A percentile compares a stretch with the other conserved stretches of the same genome.
Evolutionary conservation across 2,329 filamentous ascomycete species (phyloP).

Genomic region (Hortaea werneckii): DNA sequence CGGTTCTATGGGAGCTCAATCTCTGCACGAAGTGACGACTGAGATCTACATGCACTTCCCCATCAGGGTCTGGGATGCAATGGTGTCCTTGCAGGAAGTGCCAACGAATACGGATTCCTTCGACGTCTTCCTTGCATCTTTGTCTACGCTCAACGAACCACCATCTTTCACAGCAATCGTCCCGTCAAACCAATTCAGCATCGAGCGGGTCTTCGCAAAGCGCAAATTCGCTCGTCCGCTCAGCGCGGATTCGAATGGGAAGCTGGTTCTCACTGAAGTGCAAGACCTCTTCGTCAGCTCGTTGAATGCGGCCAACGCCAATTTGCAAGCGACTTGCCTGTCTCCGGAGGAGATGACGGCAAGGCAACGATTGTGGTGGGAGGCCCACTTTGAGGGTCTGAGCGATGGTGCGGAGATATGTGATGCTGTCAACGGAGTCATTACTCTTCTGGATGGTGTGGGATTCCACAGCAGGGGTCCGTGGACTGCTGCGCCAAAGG

Average conservation of each 20-base stretch:
- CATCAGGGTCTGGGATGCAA: constrained; percentile 13
- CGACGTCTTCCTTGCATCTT: constrained; percentile 3
- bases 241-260: not conserved
- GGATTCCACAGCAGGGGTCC: constrained; percentile 11
- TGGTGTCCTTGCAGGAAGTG: constrained; percentile 2
- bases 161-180: constrained; percentile 7
- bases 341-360: constrained; percentile 3
- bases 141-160: constrained; percentile 1
- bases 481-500: not conserved
- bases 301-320: not conserved
- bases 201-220: constrained; percentile 10
- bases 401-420: not conserved
- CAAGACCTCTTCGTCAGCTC: constrained; percentile 3
- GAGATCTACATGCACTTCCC: constrained; percentile 13
- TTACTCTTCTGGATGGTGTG: constrained; percentile 13
- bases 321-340: constrained; percentile 4
- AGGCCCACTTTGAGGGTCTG: constrained; percentile 9
- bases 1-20: not conserved
- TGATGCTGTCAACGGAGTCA: constrained; percentile 6
- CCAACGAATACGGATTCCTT: not conserved
- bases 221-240: constrained; percentile 6
- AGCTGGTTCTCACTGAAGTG: constrained; percentile 5
- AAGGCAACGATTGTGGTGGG: constrained; percentile 12
- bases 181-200: constrained; percentile 3
- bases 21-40: not conserved